These are phyloP conservation scores for Leishmania amazonensis DNA, from an alignment of 208 protist species.

Conservation along the genomic window DNA sequence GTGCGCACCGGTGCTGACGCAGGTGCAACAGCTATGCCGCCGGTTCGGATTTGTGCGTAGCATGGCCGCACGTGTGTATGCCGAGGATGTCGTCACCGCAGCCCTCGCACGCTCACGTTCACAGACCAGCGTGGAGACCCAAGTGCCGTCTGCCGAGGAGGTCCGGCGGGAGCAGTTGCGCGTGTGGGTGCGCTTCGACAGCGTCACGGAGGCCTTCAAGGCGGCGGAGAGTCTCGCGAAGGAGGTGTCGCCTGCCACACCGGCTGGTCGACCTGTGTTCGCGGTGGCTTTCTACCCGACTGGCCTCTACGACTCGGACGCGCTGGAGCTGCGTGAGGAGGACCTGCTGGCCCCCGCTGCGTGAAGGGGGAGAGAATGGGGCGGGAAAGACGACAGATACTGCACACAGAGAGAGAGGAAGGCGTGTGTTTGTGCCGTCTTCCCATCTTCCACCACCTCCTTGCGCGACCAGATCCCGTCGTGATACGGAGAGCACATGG, in stretches of 20 bases:
- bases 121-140: neutral
- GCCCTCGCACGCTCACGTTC: slow-evolving; percentile 8
- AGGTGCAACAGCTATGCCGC: slow-evolving; percentile 48
- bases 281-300: slow-evolving; percentile 69
- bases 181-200: slow-evolving; percentile 85
- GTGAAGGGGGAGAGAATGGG: neutral
- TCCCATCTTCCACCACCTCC: neutral
- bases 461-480: neutral
- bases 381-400: no score
- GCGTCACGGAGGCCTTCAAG: slow-evolving; percentile 82
- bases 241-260: neutral
- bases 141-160: slow-evolving; percentile 16
- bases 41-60: slow-evolving; percentile 64
- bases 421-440: neutral
- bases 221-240: slow-evolving; percentile 57
- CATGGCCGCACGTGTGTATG: slow-evolving; percentile 39
- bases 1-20: slow-evolving; percentile 33
- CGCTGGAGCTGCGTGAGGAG: slow-evolving; percentile 41
- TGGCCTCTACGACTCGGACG: slow-evolving; percentile 52
- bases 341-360: slow-evolving; percentile 4
- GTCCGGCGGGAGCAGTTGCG: slow-evolving; percentile 51
- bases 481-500: neutral
- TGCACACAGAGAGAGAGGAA: neutral
- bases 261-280: slow-evolving; percentile 24
- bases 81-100: slow-evolving; percentile 17